These are phyloP conservation scores for Achlya hypogyna DNA, from an alignment of 352 stramenopile genomes.

Conservation along the genomic window DNA sequence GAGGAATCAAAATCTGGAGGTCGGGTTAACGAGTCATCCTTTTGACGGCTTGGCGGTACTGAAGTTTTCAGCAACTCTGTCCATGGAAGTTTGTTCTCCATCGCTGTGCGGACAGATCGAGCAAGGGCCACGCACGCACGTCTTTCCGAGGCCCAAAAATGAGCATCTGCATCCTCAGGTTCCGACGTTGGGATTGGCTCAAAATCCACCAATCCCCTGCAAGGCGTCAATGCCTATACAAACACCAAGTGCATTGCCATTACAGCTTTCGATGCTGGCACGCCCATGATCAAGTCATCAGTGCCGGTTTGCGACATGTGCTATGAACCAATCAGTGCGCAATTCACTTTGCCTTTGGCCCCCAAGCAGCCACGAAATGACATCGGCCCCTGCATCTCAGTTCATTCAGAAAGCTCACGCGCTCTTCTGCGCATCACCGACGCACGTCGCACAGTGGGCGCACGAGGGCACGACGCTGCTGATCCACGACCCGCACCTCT, in stretches of 20 bases:
- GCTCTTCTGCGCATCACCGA: background rate
- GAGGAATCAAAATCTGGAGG: too few species aligned
- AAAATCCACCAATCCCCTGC: background rate
- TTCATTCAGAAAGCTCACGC: conserved; percentile 5
- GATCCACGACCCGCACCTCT: conserved; percentile 17
- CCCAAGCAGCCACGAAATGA: background rate
- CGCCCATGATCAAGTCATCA: background rate
- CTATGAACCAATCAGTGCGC: background rate
- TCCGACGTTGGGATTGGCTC: background rate
- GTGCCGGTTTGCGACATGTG: background rate
- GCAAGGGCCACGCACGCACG: too few species aligned
- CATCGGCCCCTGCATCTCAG: background rate
- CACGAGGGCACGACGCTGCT: conserved; percentile 21
- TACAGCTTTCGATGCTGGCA: background rate
- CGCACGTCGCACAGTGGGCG: conserved; percentile 22
- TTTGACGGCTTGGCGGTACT: too few species aligned
- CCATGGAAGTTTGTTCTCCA: too few species aligned
- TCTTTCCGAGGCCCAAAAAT: too few species aligned
- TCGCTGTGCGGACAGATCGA: too few species aligned
- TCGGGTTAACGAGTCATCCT: too few species aligned
- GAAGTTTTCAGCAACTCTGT: too few species aligned
- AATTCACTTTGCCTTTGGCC: background rate
- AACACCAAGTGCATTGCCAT: background rate
- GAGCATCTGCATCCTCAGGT: too few species aligned
- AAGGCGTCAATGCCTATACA: background rate